phyloP scores from a whole-genome alignment of 805 yeast genomes.

The Lipomyces spencermartinsiae region DNA sequence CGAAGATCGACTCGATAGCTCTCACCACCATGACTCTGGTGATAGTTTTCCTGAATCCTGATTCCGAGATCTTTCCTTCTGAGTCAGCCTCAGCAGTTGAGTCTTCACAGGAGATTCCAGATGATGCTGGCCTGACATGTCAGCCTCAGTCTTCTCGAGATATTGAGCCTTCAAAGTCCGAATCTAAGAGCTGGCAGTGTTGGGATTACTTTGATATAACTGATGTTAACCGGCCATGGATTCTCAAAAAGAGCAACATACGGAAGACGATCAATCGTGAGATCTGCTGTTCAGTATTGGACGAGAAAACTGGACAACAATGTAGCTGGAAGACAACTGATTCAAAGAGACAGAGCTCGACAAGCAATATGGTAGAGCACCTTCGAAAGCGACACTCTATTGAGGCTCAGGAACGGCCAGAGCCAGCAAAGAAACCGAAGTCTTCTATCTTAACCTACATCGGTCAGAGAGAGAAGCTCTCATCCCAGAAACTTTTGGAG shows the following conservation, averaged over 20 bases:
- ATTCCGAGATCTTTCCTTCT: constrained; percentile 5
- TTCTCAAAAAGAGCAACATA: constrained; percentile 3
- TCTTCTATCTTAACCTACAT: constrained; percentile 6
- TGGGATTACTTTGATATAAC: constrained; percentile 4
- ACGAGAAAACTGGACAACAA: constrained; percentile 7
- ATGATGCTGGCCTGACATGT: not conserved
- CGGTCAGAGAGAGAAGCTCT: constrained; percentile 7
- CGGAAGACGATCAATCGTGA: constrained; percentile 6
- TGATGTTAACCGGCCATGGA: constrained; percentile 3
- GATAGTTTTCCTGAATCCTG: constrained; percentile 1
- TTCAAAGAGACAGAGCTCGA: constrained; percentile 9
- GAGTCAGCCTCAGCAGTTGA: constrained; percentile 9
- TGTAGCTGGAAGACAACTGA: constrained; percentile 6
- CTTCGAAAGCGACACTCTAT: constrained; percentile 6
- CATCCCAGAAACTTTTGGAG: constrained; percentile 3
- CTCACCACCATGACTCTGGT: not conserved
- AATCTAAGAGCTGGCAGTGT: constrained; percentile 4
- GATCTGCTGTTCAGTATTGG: constrained; percentile 1
- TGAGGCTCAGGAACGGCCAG: constrained; percentile 10
- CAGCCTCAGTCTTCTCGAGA: constrained; percentile 5
- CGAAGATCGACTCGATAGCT: not conserved
- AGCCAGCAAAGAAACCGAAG: constrained; percentile 10
- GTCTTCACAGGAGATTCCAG: constrained; percentile 4
- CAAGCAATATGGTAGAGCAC: constrained; percentile 7
- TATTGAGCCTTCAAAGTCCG: not conserved